Base-by-base conservation (phyloP, 768 basidiomycete species). In the Podaxis sp. region DNA sequence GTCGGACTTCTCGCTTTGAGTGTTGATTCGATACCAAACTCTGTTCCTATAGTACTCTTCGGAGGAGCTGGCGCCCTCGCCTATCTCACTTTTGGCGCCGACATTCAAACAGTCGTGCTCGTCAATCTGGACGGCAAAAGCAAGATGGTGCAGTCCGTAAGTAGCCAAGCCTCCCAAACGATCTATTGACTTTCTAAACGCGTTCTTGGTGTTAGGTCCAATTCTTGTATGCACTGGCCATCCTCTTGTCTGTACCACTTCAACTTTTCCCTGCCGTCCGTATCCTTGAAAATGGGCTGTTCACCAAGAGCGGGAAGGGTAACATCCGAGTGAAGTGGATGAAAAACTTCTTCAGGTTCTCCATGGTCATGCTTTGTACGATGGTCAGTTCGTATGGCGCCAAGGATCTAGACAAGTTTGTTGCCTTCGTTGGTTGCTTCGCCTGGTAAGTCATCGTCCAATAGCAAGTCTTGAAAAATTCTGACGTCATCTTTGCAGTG, bases 261-360 rank as follows among this genome's bases (percentile, higher is more conserved):
- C 96, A 98, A 74, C 88, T 98, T 60, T 98, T 98, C 93, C 97
- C 97, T 0, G 97, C 96, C 2, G 88, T 96, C 52, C 87, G 97
- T 57, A 98, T 99, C 70, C 85, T 98, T 76, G 97, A 99, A 81
- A 96, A 98, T 70, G 96, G 92, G 3, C 69, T 98, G 29, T 98
- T 98, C 73, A 86, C 86, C 50, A 84, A 84, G 54, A 94, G 91
- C 67, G 97, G 97, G 53, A 98, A 98, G 74, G 80, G 73, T 56
- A 82, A 94, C 72, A 66, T 77, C 37, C 81, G 85, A 60, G 91
- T 98, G 72, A 98, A 99, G 73, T 98, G 96, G 97, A 80, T 87
- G 68, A 99, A 99, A 86, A 99, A 98, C 69, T 75, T 85, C n/a
- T 87, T 95, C 74, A 83, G 89, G 55, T 94, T 91, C 67, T 77